Base-by-base conservation (phyloP, 75 land plant species). In the Larix kaempferi region DNA sequence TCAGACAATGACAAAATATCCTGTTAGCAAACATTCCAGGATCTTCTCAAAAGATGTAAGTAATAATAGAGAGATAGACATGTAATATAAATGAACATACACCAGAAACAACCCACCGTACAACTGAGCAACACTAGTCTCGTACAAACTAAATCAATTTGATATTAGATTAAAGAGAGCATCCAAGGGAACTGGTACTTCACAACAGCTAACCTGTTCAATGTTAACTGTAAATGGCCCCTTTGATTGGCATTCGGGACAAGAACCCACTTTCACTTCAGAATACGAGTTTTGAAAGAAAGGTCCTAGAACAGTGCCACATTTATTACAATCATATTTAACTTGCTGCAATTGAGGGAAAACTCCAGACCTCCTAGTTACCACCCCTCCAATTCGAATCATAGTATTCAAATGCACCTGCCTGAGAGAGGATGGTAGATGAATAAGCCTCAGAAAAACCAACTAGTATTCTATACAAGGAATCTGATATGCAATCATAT, bases 261-360 rank as follows among this genome's bases (percentile, higher is more conserved):
- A 97, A 62, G 99, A 97, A 52, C 99, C 99, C 61, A 97, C 98
- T 81, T 92, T 97, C 74, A 97, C 94, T 83, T 97, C 99, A 27
- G 91, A 86, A 77, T 92, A 93, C 41, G 95, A 92, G 75, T 94
- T 97, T 76, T 97, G 99, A 76, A 88, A 85, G 75, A 97, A 97
- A 11, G 98, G 98, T 5, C 99, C 99, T 66, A 97, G 80, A 73
- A 88, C 79, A 44, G 90, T 59, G 14, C 94, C 94, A 84, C 99
- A 97, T 76, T 97, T 97, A 78, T 81, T 88, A 81, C 98, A 97
- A 65, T 97, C 99, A 79, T 94, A 97, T 76, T 97, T 97, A 57
- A 97, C 98, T 80, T 94, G 93, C 79, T 94, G 98, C 81, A 97
- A 80, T 85, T 97, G 99, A 37, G 99, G 99, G 56, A 94, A 97